Conservation (phyloP, 2,329 filamentous ascomycete genomes). For the Leptographium wingfieldii region DNA sequence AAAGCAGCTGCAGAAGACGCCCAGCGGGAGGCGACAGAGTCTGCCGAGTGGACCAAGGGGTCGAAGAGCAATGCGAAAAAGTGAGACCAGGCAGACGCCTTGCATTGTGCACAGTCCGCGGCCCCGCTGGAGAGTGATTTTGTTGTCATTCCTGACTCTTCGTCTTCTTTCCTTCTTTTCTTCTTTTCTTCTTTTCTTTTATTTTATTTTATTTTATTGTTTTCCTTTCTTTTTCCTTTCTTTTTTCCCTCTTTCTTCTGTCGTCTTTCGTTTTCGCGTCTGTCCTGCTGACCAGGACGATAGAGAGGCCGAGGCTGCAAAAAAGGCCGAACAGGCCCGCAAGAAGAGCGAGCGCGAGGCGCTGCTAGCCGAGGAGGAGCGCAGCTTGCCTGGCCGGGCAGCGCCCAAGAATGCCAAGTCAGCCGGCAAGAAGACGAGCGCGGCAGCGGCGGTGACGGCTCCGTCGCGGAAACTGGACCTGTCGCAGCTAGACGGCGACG, state of each 20-base stretch:
- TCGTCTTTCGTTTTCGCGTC: neutral
- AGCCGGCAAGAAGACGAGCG: conserved; percentile 49
- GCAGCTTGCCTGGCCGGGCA: conserved; percentile 40
- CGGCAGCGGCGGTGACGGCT: neutral
- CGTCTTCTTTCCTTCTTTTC: neutral
- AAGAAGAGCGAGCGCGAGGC: conserved; percentile 93
- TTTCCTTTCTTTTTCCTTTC: neutral
- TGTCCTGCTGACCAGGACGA: neutral
- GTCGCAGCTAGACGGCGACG: conserved; percentile 48
- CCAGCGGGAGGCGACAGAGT: conserved; percentile 55
- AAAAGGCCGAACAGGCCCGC: conserved; percentile 66
- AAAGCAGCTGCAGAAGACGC: conserved; percentile 63
- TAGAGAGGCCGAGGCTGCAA: conserved; percentile 74
- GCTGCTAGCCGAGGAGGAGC: conserved; percentile 71
- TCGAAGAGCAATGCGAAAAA: conserved; percentile 78
- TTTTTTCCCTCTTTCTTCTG: neutral
- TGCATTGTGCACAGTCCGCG: too few species aligned
- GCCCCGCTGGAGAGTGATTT: too few species aligned
- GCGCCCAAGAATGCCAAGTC: conserved; percentile 56
- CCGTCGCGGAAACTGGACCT: conserved; percentile 57
- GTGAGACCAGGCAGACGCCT: conserved; percentile 29
- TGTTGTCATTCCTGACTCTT: neutral
- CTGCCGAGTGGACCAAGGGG: conserved; percentile 72
- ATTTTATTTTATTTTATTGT: too few species aligned
- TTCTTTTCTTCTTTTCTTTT: too few species aligned